These are phyloP conservation scores for Talaromyces trachyspermus DNA, from an alignment of 495 filamentous ascomycete genomes.

Conservation along the genomic window DNA sequence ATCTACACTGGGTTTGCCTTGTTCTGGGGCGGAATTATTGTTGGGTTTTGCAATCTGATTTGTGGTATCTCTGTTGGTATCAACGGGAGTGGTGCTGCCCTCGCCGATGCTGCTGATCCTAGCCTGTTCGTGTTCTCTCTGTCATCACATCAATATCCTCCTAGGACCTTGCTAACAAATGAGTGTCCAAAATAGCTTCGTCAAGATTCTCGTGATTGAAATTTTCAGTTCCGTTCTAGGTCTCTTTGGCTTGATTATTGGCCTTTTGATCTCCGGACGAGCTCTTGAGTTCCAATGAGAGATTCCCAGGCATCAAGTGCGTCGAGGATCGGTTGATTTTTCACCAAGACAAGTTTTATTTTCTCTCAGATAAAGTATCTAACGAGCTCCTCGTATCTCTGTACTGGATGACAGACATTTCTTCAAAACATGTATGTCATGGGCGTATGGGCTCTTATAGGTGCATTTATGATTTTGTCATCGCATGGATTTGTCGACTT, in stretches of 20 bases:
- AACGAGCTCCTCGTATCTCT: conserved; percentile 3
- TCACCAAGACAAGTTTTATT: too few relatives aligned
- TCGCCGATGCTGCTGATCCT: conserved; percentile 92
- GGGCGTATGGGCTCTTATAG: conserved; percentile 6
- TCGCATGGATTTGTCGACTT: conserved; percentile 6
- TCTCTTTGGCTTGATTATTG: conserved; percentile 95
- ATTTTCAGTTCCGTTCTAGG: conserved; percentile 98
- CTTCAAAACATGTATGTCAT: not conserved
- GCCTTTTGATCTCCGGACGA: conserved; percentile 76
- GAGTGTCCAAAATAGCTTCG: conserved; percentile 63
- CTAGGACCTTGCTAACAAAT: conserved; percentile 7
- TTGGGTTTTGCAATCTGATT: conserved; percentile 89
- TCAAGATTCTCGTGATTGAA: conserved; percentile 97
- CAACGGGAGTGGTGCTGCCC: conserved; percentile 91
- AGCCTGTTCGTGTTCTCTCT: conserved; percentile 60
- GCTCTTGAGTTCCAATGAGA: conserved; percentile 62
- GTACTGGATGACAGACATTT: not conserved
- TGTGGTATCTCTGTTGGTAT: conserved; percentile 97
- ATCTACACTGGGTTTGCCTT: conserved; percentile 95
- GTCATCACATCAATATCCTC: not conserved
- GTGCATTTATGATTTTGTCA: conserved; percentile 5
- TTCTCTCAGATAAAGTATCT: not conserved
- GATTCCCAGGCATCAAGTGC: not conserved
- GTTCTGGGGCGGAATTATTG: conserved; percentile 92
- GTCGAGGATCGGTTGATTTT: too few relatives aligned